These are phyloP conservation scores for Lanzia echinophila DNA, from an alignment of 2,329 filamentous ascomycete genomes.

Conservation along the genomic window DNA sequence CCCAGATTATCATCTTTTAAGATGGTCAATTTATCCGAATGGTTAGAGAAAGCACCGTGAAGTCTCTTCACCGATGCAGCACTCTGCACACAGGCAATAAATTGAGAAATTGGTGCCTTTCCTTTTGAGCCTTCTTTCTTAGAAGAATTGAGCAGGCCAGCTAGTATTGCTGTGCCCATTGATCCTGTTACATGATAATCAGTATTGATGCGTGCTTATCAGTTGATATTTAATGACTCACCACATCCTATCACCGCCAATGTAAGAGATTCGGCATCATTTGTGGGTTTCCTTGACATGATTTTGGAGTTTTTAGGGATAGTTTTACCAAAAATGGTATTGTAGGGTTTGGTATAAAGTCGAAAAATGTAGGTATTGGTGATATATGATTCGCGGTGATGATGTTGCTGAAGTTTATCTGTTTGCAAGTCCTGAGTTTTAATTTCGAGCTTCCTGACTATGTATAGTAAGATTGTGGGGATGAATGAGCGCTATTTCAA, in stretches of 20 bases:
- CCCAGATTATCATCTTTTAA: conserved; percentile 2
- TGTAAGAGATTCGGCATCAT: neutral
- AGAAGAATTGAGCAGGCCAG: neutral
- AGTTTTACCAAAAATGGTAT: too few relatives aligned
- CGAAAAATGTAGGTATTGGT: too few relatives aligned
- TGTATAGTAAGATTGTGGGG: too few relatives aligned
- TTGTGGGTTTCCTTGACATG: neutral
- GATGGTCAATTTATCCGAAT: neutral
- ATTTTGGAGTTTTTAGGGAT: too few relatives aligned
- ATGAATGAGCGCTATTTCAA: too few relatives aligned
- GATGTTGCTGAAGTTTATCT: too few relatives aligned
- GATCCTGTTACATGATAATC: neutral
- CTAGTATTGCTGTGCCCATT: conserved; percentile 6
- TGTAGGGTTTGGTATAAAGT: too few relatives aligned
- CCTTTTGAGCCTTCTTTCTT: neutral
- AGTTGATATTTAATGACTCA: neutral
- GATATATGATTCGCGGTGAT: too few relatives aligned
- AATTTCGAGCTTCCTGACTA: too few relatives aligned
- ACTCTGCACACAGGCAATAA: conserved; percentile 8
- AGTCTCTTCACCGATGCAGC: conserved; percentile 3
- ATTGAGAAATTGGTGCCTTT: conserved; percentile 7
- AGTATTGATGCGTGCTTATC: neutral
- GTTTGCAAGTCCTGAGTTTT: too few relatives aligned
- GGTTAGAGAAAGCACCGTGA: conserved; percentile 1
- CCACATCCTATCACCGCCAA: conserved; percentile 8